A percentile compares a stretch with the other conserved stretches of the same genome.
These are phyloP conservation scores for Claviceps arundinis DNA, from an alignment of 2,329 filamentous ascomycete species.

Conservation along the genomic window DNA sequence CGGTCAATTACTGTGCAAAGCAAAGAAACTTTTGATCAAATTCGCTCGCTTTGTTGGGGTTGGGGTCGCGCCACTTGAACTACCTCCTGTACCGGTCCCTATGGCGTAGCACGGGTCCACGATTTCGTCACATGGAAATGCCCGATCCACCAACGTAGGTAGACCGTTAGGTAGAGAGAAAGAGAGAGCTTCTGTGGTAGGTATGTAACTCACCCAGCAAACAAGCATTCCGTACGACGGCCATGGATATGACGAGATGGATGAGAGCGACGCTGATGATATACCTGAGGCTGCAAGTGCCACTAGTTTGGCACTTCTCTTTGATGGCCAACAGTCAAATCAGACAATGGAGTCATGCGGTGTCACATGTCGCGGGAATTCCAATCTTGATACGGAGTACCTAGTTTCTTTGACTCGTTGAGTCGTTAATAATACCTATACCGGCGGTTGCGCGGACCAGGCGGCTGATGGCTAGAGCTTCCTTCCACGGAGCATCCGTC, in stretches of 20 bases:
- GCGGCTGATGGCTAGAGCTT: too few species aligned
- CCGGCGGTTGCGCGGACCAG: background rate
- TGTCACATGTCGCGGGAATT: background rate
- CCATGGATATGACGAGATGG: background rate
- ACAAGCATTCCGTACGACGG: background rate
- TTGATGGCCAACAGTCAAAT: background rate
- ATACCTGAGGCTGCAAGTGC: too few species aligned
- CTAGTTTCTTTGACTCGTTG: background rate
- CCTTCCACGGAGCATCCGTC: background rate
- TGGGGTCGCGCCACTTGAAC: too few species aligned
- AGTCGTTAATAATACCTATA: background rate
- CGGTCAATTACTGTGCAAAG: too few species aligned
- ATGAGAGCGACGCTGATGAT: too few species aligned
- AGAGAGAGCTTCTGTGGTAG: background rate
- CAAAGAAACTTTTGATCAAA: background rate
- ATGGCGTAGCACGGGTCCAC: background rate
- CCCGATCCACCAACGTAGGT: background rate
- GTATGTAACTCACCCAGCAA: background rate
- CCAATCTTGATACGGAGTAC: too few species aligned
- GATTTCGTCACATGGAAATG: background rate
- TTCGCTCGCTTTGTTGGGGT: background rate
- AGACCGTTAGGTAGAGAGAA: background rate
- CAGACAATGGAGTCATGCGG: slow-evolving; percentile 1
- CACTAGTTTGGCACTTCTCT: background rate
- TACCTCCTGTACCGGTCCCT: too few species aligned